Percentiles rank a stretch among this genome's conserved stretches.
Conservation (phyloP, 441 rosid species). For the Capsella rubella region DNA sequence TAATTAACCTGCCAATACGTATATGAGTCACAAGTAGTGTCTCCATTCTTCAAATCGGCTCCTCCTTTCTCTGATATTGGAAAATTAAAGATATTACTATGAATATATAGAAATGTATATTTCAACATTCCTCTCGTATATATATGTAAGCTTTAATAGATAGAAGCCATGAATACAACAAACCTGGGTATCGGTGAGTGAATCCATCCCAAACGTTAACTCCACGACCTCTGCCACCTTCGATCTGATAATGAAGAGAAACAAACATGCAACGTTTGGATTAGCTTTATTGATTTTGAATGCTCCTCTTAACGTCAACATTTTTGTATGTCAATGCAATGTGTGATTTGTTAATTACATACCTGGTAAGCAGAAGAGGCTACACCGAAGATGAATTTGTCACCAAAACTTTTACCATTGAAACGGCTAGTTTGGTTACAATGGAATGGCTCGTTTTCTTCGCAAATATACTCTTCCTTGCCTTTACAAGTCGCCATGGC, state of each 20-base stretch:
- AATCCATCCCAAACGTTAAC: constrained; percentile 43
- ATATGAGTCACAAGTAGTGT: constrained; percentile 32
- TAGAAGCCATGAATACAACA: neutral
- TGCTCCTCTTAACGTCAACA: neutral
- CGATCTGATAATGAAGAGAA: constrained; percentile 35
- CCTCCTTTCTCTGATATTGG: constrained; percentile 33
- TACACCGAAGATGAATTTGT: constrained; percentile 35
- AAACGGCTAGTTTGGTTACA: constrained; percentile 19
- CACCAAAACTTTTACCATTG: constrained; percentile 15
- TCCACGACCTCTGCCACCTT: constrained; percentile 39
- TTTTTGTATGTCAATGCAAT: neutral
- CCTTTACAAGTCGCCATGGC: constrained; percentile 30
- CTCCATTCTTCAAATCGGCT: constrained; percentile 37
- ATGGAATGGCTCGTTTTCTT: constrained; percentile 24
- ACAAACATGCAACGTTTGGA: constrained; percentile 4
- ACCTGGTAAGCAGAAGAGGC: constrained; percentile 47
- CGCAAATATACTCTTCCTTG: constrained; percentile 10
- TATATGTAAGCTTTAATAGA: neutral
- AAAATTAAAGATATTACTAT: neutral
- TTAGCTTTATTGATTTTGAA: neutral
- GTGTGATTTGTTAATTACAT: constrained; percentile 22
- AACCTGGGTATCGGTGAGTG: constrained; percentile 43
- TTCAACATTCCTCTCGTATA: neutral
- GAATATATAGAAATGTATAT: neutral
- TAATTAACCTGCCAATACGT: constrained; percentile 19